These are phyloP conservation scores for Hypoxylon trugodes DNA, from an alignment of 495 filamentous ascomycete species.

Conservation along the genomic window DNA sequence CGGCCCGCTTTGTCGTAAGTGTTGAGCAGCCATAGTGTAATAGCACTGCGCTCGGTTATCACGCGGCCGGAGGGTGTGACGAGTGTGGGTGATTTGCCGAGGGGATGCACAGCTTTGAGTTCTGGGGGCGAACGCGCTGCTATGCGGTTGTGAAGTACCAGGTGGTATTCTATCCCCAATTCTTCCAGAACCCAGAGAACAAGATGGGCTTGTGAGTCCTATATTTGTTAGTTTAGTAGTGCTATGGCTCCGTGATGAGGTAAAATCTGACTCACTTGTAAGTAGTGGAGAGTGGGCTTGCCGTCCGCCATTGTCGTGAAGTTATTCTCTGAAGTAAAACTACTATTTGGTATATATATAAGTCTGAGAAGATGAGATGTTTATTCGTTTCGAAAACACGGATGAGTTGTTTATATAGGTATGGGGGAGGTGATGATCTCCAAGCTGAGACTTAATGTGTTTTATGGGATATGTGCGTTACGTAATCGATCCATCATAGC, in stretches of 20 bases:
- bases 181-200: slow-evolving; percentile 52
- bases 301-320: slow-evolving; percentile 16
- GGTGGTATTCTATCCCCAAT: slow-evolving; percentile 48
- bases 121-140: slow-evolving; percentile 27
- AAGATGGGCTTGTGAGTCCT: slow-evolving; percentile 49
- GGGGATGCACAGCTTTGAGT: slow-evolving; percentile 28
- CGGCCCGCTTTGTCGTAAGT: slow-evolving; percentile 31
- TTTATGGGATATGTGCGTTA: no score
- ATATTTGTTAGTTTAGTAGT: not conserved
- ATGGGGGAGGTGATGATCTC: no score
- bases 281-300: slow-evolving; percentile 36
- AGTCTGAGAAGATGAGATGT: no score
- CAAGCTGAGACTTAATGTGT: no score
- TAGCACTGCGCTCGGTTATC: slow-evolving; percentile 39
- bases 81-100: slow-evolving; percentile 42
- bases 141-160: slow-evolving; percentile 42
- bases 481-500: no score
- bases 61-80: slow-evolving; percentile 36
- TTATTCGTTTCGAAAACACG: no score
- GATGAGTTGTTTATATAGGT: no score
- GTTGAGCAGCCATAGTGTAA: slow-evolving; percentile 37
- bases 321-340: no score
- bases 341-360: no score
- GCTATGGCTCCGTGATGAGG: not conserved
- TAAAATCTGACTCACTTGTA: slow-evolving; percentile 17